Evolutionary conservation across 805 yeast species (phyloP), one percentile per base, ranked within the genome.

Genomic region (Wickerhamiella spandovensis): DNA sequence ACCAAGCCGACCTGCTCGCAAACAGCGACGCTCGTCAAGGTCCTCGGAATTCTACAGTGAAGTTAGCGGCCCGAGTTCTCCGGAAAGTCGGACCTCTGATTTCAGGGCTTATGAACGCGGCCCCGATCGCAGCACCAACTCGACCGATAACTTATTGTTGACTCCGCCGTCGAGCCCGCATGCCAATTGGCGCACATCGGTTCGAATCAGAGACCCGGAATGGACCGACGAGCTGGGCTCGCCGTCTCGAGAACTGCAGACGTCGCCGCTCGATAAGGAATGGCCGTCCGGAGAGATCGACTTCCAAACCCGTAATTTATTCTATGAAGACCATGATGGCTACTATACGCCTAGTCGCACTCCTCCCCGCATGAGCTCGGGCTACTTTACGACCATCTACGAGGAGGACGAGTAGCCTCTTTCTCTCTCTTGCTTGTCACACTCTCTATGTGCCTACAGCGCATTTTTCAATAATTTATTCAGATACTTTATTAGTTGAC

Each of bases 251-350:
- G 32, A 28, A 28, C 9, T 35, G 39, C 39, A 5, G 20, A 17
- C 17, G 2, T 17, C 39, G 5, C 39, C 39, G 18, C 39, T 35
- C 6, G 39, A 35, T 4, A 35, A 35, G 39, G 20, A 15, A 3
- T 35, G 39, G 39, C 8, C 10, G 20, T 4, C 39, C 13, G 39
- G 39, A 3, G 39, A 35, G 6, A 35, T 35, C 39, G 39, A 35
- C 9, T 17, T 35, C 20, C 39, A 35, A 6, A n/a, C 39, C 20
- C 39, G 39, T n/a, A 35, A 35, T 35, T n/a, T 35, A n/a, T 35
- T 35, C 18, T 42, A 42, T n/a, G 44, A 42, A n/a, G 44, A 42
- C 30, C 30, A 42, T 32, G 44, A 42, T 21, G 44, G 44, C 8
- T 42, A 42, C 15, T 24, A 21, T 23, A 42, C 44, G 30, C 44